A percentile compares a stretch with the other conserved stretches of the same genome.
Evolutionary conservation across 371 early-diverging fungal genomes (phyloP).

Genomic region (Mucor indicus): DNA sequence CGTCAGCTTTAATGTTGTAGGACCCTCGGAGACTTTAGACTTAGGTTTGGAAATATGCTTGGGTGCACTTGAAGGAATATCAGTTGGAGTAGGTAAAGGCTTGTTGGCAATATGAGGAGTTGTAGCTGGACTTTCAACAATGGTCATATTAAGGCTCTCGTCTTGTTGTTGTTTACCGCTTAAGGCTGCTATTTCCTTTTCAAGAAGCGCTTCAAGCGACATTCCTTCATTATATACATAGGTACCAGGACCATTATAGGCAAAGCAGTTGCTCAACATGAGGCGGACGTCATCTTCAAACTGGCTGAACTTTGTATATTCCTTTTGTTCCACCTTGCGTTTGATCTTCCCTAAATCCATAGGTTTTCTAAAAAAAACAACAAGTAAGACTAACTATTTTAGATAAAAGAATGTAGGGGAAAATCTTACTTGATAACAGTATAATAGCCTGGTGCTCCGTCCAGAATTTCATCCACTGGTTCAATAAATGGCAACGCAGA

Average conservation of each 20-base stretch:
- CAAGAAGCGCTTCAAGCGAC: slow-evolving; percentile 39
- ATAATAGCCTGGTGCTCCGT: slow-evolving; percentile 50
- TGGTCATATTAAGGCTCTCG: slow-evolving; percentile 41
- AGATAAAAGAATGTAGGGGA: background rate
- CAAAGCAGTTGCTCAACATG: slow-evolving; percentile 56
- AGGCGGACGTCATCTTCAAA: slow-evolving; percentile 69
- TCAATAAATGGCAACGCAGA: slow-evolving; percentile 60
- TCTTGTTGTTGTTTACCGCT: slow-evolving; percentile 31
- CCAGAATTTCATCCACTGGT: slow-evolving; percentile 63
- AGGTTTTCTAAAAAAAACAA: slow-evolving; percentile 69
- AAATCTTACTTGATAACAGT: slow-evolving; percentile 32
- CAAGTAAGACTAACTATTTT: too few species aligned
- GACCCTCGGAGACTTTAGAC: too few species aligned
- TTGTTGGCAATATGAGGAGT: background rate
- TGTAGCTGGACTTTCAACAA: slow-evolving; percentile 42
- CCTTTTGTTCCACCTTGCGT: slow-evolving; percentile 64
- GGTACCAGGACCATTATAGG: slow-evolving; percentile 50
- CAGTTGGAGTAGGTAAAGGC: background rate
- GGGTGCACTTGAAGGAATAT: slow-evolving; percentile 3
- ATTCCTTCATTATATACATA: slow-evolving; percentile 50
- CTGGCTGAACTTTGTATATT: slow-evolving; percentile 48
- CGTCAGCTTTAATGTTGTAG: slow-evolving; percentile 6
- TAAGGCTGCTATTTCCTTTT: slow-evolving; percentile 36
- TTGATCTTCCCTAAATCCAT: slow-evolving; percentile 94
- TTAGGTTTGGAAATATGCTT: too few species aligned